Conservation (phyloP, 1,284 basidiomycete genomes). For the Takashimella tepidaria region DNA sequence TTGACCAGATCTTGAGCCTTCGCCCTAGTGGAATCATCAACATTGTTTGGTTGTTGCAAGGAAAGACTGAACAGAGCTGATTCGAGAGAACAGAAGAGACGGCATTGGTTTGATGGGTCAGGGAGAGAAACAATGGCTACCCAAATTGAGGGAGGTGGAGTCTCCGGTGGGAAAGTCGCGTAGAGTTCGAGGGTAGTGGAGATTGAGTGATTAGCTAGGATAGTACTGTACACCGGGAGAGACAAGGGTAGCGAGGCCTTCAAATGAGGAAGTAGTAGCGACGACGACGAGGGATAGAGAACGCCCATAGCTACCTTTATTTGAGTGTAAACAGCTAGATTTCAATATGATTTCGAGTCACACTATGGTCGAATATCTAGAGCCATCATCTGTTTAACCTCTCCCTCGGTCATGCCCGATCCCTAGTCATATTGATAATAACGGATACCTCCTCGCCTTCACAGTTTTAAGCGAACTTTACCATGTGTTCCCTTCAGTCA, state of each 20-base stretch:
- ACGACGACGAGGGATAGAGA: no score
- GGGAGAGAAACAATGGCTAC: constrained; percentile 15
- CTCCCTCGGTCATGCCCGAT: no score
- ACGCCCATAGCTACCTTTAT: no score
- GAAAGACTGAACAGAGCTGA: not conserved
- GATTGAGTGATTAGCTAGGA: constrained; percentile 5
- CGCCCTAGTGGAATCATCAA: not conserved
- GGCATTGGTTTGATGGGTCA: constrained; percentile 13
- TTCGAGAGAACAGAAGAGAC: constrained; percentile 20
- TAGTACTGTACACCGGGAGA: constrained; percentile 10
- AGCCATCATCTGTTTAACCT: no score
- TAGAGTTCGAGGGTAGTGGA: not conserved
- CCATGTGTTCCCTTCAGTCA: no score
- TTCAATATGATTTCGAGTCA: no score
- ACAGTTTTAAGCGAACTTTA: no score
- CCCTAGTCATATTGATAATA: no score
- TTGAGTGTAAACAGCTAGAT: no score
- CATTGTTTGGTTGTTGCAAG: not conserved
- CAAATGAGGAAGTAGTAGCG: no score
- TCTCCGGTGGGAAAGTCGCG: not conserved
- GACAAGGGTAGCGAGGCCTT: constrained; percentile 14
- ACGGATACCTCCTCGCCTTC: no score
- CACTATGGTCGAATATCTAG: no score
- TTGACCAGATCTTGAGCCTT: constrained; percentile 2
- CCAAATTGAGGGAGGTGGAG: constrained; percentile 9